phyloP scores from a whole-genome alignment of 139 green algal genomes.

The Volvox africanus region DNA sequence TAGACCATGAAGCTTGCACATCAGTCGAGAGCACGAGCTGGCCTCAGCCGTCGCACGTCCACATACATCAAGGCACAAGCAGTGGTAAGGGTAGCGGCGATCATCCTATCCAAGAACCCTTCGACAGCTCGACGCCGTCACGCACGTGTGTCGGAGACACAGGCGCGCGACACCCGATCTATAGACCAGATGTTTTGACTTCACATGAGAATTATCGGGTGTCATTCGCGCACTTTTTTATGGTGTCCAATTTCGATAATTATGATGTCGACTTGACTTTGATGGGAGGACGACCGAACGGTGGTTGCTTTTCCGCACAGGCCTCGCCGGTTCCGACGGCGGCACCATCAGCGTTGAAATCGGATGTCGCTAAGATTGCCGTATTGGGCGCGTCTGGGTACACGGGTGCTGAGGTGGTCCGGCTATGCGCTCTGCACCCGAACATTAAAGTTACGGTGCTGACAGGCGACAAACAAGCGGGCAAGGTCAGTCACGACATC shows the following conservation, averaged over 20 bases:
- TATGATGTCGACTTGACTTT: not conserved
- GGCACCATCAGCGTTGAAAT: not conserved
- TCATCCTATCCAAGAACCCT: not conserved
- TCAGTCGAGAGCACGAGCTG: not conserved
- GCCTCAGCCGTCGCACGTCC: not conserved
- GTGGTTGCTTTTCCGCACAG: not conserved
- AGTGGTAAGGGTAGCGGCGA: not conserved
- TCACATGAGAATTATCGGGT: not conserved
- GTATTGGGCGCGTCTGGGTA: slow-evolving; percentile 97
- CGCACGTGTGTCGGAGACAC: slow-evolving; percentile 26
- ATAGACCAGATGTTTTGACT: not conserved
- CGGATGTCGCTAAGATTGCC: slow-evolving; percentile 68
- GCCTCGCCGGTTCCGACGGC: slow-evolving; percentile 12
- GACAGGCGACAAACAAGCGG: slow-evolving; percentile 93
- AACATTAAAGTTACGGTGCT: slow-evolving; percentile 85
- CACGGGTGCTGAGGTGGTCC: slow-evolving; percentile 93
- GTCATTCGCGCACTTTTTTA: not conserved
- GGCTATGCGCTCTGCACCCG: slow-evolving; percentile 89
- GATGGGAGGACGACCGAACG: not conserved
- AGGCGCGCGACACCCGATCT: not conserved
- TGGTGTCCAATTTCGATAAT: not conserved
- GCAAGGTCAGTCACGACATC: slow-evolving; percentile 75
- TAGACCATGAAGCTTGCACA: slow-evolving; percentile 19
- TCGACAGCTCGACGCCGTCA: not conserved
- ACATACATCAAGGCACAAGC: slow-evolving; percentile 1